Conservation (phyloP, 2,329 filamentous ascomycete genomes). For the Arthrobotrys megalospora region DNA sequence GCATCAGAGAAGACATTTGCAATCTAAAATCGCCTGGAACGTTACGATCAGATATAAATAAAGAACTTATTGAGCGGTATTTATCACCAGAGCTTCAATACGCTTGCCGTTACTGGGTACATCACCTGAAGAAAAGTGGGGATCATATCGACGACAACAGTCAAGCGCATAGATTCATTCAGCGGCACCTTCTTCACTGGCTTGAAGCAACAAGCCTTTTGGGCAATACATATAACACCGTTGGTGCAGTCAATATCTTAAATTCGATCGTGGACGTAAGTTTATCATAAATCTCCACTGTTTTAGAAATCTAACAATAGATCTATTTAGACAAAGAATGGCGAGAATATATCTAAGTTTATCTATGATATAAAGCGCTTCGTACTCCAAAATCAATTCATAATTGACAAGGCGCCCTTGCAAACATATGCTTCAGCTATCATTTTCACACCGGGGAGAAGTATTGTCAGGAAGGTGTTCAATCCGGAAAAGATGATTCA, state of each 20-base stretch:
- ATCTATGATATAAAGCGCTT: conserved; percentile 16
- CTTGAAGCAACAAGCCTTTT: conserved; percentile 42
- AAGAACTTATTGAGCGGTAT: conserved; percentile 62
- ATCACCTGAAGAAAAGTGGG: conserved; percentile 27
- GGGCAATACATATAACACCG: conserved; percentile 52
- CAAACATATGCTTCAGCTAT: conserved; percentile 26
- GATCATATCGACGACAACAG: background rate
- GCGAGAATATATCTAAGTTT: background rate
- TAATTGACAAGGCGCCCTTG: conserved; percentile 12
- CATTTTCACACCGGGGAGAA: conserved; percentile 3
- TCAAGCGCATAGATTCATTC: conserved; percentile 10
- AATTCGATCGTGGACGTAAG: background rate
- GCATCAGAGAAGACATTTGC: conserved; percentile 65
- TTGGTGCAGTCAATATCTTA: conserved; percentile 48
- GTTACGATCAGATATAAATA: conserved; percentile 59
- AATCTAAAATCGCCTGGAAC: conserved; percentile 49
- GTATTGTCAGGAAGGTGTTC: conserved; percentile 5
- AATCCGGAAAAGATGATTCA: background rate
- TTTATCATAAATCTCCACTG: background rate
- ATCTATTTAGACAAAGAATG: background rate
- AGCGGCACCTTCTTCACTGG: conserved; percentile 19
- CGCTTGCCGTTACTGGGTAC: conserved; percentile 57
- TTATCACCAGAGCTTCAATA: conserved; percentile 66
- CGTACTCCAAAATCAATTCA: conserved; percentile 3
- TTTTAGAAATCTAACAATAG: background rate